These are phyloP conservation scores for Rhizoctonia solani DNA, from an alignment of 1,284 basidiomycete genomes.

Conservation along the genomic window DNA sequence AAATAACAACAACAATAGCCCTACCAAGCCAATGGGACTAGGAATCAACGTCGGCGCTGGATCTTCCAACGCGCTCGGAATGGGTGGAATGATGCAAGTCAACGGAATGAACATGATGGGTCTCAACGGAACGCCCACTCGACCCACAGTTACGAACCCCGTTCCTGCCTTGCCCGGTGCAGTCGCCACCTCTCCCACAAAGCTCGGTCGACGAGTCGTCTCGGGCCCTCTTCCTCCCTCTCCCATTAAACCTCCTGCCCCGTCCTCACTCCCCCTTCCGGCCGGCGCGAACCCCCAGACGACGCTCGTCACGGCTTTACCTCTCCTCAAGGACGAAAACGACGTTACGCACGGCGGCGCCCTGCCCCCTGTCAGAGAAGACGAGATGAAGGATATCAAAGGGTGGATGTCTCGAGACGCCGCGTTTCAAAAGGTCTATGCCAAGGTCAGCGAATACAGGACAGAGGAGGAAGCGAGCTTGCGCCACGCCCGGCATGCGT, in stretches of 20 bases:
- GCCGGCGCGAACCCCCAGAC: constrained; percentile 61
- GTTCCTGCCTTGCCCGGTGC: constrained; percentile 34
- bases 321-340: constrained; percentile 52
- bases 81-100: not conserved
- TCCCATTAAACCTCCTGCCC: constrained; percentile 43
- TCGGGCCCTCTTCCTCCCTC: constrained; percentile 42
- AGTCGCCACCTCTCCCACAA: constrained; percentile 32
- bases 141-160: constrained; percentile 37
- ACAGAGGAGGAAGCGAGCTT: constrained; percentile 46
- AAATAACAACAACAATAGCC: too few relatives aligned
- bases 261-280: constrained; percentile 45
- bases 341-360: constrained; percentile 51
- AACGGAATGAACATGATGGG: not conserved
- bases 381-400: constrained; percentile 54
- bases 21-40: constrained; percentile 35
- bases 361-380: constrained; percentile 59
- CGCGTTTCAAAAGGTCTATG: constrained; percentile 51
- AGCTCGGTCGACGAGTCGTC: constrained; percentile 40
- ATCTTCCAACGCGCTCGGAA: constrained; percentile 13
- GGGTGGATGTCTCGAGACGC: constrained; percentile 58
- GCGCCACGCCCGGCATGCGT: constrained; percentile 44
- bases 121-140: constrained; percentile 6
- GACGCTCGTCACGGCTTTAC: constrained; percentile 67
- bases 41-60: constrained; percentile 25
- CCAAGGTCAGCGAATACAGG: constrained; percentile 43